Percentiles rank a stretch among this genome's conserved stretches.
Evolutionary conservation across 2,329 filamentous ascomycete genomes (phyloP).

Genomic region (Aureobasidium mangrovei): DNA sequence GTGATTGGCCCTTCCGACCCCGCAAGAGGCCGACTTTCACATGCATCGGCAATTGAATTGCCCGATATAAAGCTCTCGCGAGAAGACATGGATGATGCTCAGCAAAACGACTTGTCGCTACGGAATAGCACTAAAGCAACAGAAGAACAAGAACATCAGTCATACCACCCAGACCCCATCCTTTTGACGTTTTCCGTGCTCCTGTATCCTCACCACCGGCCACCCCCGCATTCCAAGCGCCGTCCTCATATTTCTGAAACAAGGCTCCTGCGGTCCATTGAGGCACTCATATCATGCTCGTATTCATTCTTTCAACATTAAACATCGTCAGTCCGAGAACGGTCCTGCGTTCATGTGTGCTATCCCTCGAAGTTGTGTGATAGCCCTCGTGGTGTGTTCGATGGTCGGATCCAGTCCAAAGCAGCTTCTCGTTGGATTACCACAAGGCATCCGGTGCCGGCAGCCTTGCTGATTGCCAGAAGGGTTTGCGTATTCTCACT

Average conservation of each 20-base stretch:
- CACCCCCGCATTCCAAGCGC: background rate
- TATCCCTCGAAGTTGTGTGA: background rate
- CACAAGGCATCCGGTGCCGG: too few relatives aligned
- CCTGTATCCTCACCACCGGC: too few relatives aligned
- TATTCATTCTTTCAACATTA: background rate
- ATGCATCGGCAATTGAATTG: background rate
- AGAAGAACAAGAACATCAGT: background rate
- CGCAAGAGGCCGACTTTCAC: background rate
- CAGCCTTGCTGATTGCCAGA: too few relatives aligned
- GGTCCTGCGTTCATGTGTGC: constrained; percentile 1
- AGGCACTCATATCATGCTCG: background rate
- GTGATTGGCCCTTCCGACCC: background rate
- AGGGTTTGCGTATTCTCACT: background rate
- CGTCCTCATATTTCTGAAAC: background rate
- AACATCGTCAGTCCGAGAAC: background rate
- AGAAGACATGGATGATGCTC: too few relatives aligned
- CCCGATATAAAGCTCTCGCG: too few relatives aligned
- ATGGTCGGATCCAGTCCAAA: background rate
- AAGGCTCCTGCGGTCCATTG: background rate
- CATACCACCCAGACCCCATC: too few relatives aligned
- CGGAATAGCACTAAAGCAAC: background rate
- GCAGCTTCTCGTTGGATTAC: too few relatives aligned
- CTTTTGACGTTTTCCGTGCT: too few relatives aligned
- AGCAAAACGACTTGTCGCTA: background rate
- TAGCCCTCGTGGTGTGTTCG: background rate